phyloP scores from a whole-genome alignment of 75 land plant species.

The Ceratopteris richardii region DNA sequence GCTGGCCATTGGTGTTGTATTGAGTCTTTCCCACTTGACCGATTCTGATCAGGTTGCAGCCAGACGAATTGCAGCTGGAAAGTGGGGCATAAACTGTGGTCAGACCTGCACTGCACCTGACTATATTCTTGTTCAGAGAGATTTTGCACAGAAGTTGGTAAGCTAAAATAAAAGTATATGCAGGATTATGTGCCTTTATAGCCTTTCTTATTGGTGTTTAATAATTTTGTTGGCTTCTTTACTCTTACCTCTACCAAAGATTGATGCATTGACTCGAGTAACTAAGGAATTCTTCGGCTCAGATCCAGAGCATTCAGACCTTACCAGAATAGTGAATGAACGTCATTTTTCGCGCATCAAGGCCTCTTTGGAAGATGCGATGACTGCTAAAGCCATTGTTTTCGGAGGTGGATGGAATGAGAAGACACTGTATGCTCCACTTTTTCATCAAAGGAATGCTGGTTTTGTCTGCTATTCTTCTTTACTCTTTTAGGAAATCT shows the following conservation, averaged over 20 bases:
- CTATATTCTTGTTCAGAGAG: slow-evolving; percentile 58
- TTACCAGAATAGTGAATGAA: slow-evolving; percentile 58
- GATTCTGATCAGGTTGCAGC: slow-evolving; percentile 46
- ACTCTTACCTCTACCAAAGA: slow-evolving; percentile 24
- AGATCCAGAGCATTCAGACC: slow-evolving; percentile 25
- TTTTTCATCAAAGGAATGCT: background rate
- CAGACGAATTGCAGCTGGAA: slow-evolving; percentile 68
- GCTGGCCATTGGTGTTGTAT: too few relatives aligned
- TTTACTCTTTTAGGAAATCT: too few relatives aligned
- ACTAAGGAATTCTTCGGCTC: slow-evolving; percentile 51
- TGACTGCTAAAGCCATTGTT: slow-evolving; percentile 45
- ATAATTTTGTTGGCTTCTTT: too few relatives aligned
- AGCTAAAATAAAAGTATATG: too few relatives aligned
- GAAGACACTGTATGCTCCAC: slow-evolving; percentile 39
- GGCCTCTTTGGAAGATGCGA: slow-evolving; percentile 45
- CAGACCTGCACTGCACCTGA: slow-evolving; percentile 89
- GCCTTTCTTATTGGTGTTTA: too few relatives aligned
- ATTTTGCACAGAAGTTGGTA: slow-evolving; percentile 38
- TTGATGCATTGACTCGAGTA: slow-evolving; percentile 29
- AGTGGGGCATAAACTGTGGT: slow-evolving; percentile 86
- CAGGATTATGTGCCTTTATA: too few relatives aligned
- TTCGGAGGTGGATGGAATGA: slow-evolving; percentile 61
- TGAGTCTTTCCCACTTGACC: too few relatives aligned
- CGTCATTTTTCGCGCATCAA: slow-evolving; percentile 46
- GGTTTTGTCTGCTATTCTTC: background rate